phyloP scores from a whole-genome alignment of 768 basidiomycete genomes.

The Psilocybe cyanescens region DNA sequence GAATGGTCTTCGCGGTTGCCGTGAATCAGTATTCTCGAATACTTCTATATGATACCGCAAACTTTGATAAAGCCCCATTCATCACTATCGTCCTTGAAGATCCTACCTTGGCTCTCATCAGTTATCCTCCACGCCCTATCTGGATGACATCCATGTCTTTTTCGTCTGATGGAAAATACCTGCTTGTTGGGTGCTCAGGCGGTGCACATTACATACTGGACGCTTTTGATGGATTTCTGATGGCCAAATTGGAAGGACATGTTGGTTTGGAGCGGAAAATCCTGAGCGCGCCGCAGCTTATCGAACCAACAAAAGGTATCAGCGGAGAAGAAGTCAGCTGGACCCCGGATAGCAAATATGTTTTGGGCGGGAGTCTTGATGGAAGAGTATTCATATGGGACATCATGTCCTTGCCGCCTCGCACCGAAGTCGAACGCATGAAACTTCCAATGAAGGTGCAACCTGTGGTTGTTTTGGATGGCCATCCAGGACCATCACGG shows the following conservation, averaged over 20 bases:
- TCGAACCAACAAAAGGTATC: slow-evolving; percentile 75
- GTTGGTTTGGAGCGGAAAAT: slow-evolving; percentile 79
- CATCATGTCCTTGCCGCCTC: slow-evolving; percentile 60
- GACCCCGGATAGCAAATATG: slow-evolving; percentile 93
- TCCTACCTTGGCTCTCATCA: slow-evolving; percentile 70
- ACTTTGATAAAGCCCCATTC: slow-evolving; percentile 94
- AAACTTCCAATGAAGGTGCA: slow-evolving; percentile 49
- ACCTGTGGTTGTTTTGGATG: slow-evolving; percentile 58
- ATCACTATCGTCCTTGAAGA: slow-evolving; percentile 83
- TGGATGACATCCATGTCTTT: slow-evolving; percentile 92
- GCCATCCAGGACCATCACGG: slow-evolving; percentile 82
- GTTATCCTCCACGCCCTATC: slow-evolving; percentile 86
- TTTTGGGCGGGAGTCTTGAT: slow-evolving; percentile 84
- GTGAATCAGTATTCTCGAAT: slow-evolving; percentile 84
- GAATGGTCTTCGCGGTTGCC: slow-evolving; percentile 85
- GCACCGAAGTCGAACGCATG: slow-evolving; percentile 58
- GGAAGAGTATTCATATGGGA: slow-evolving; percentile 93
- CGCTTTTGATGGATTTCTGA: slow-evolving; percentile 81
- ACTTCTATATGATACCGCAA: slow-evolving; percentile 82
- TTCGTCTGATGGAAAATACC: slow-evolving; percentile 86
- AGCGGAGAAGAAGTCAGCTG: slow-evolving; percentile 95
- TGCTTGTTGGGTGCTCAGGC: slow-evolving; percentile 92
- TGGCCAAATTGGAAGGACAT: slow-evolving; percentile 88
- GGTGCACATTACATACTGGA: slow-evolving; percentile 94
- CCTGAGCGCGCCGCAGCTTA: slow-evolving; percentile 48